phyloP scores from a whole-genome alignment of 2,329 filamentous ascomycete genomes.

The Tolypocladium amazonense region DNA sequence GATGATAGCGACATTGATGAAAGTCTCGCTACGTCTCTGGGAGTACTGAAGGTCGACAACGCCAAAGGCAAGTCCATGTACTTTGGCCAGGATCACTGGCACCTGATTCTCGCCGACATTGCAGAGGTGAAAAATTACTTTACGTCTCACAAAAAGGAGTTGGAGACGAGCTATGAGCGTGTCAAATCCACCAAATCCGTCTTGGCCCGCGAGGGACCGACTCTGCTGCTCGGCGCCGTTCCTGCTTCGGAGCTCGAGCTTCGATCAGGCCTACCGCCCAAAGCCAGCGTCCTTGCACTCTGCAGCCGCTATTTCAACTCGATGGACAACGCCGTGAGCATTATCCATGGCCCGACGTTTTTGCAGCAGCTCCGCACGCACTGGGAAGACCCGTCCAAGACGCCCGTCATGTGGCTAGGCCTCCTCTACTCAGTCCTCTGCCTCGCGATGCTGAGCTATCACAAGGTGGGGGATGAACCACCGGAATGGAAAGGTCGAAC shows the following conservation, averaged over 20 bases:
- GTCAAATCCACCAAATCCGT: conserved; percentile 59
- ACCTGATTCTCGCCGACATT: conserved; percentile 69
- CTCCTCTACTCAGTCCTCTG: conserved; percentile 68
- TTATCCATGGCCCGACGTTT: conserved; percentile 79
- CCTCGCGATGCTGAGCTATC: conserved; percentile 68
- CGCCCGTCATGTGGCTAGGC: conserved; percentile 68
- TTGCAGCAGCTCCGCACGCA: conserved; percentile 56
- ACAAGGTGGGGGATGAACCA: conserved; percentile 70
- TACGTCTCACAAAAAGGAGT: conserved; percentile 72
- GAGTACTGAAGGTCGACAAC: conserved; percentile 70
- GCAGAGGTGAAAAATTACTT: conserved; percentile 93
- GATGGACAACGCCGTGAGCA: conserved; percentile 56
- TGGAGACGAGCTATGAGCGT: conserved; percentile 70
- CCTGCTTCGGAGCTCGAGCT: conserved; percentile 67
- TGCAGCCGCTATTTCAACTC: conserved; percentile 89
- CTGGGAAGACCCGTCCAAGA: conserved; percentile 64
- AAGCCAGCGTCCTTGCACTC: conserved; percentile 72
- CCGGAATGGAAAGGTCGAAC: conserved; percentile 63
- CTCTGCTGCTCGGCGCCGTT: conserved; percentile 68
- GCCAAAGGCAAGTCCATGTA: conserved; percentile 74
- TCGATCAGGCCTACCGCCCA: conserved; percentile 67
- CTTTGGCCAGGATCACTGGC: conserved; percentile 76
- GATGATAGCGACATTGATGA: conserved; percentile 63
- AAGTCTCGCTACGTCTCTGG: conserved; percentile 59
- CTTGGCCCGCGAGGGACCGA: conserved; percentile 53